Evolutionary conservation across 2,329 filamentous ascomycete species (phyloP), one percentile per base, ranked within the genome.

Genomic region (Alternaria brassicicola): DNA sequence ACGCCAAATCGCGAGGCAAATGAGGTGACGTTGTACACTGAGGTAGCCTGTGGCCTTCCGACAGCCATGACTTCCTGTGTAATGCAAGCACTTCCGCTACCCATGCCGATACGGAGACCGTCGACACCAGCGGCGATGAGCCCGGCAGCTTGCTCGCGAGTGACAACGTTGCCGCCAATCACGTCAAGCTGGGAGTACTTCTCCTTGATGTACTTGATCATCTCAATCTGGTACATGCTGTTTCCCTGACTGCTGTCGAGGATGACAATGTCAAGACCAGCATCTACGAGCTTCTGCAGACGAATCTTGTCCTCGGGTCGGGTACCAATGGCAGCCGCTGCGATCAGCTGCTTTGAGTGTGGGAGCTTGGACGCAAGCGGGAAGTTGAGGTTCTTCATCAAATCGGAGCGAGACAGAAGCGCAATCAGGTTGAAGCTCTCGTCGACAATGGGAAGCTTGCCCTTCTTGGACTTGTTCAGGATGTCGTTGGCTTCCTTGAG

Each of bases 21-120:
- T 52, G 87, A 84, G 73, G 91, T 89, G 71, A 99, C 95, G 69
- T 89, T 91, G 84, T 91, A 93, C 59, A 99, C 94, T 41, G 95
- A 89, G 26, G 93, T 92, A 39, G 96, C 95, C 82, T 99, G 95
- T 57, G 95, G 95, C 72, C 95, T 90, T 59, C 96, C 95, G 48
- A 99, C 94, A 69, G 95, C 95, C 95, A 99, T 99, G 76, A 99
- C 96, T 82, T 99, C 95, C 81, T 99, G 95, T 55, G 95, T 99
- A 72, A 99, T 99, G 81, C 95, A 99, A 75, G 95, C 95, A 75
- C 92, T 96, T 75, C 95, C 95, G 76, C 92, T 96, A 69, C 95
- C 95, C 95, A 99, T 99, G 77, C 95, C 95, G 76, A 99, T 99
- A 77, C 95, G 92, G 69, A 99, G 87, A 78, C 95, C 96, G 77